Evolutionary conservation across 441 rosid genomes (phyloP).

Genomic region (Melastoma candidum): DNA sequence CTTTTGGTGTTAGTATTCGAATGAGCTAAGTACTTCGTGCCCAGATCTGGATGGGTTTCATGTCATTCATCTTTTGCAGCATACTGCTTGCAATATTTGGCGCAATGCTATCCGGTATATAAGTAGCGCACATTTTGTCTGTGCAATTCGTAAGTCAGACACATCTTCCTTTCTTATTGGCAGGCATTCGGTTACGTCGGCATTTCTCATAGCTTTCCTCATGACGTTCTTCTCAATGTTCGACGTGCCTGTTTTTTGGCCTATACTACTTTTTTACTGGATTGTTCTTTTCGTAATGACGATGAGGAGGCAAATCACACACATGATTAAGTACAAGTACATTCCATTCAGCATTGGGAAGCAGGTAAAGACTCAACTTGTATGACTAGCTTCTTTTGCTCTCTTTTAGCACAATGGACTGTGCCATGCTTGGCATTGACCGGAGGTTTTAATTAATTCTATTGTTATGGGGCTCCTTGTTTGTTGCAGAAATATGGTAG

Average conservation of each 20-base stretch:
- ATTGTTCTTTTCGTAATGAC: conserved; percentile 73
- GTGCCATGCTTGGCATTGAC: background rate
- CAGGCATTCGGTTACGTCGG: conserved; percentile 88
- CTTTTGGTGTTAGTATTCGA: too few relatives aligned
- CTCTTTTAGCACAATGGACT: background rate
- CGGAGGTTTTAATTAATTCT: background rate
- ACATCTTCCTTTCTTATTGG: conserved; percentile 10
- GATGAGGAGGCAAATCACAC: conserved; percentile 88
- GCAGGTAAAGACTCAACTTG: conserved; percentile 42
- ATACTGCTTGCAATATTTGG: too few relatives aligned
- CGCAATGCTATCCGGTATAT: background rate
- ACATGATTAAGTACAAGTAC: conserved; percentile 94
- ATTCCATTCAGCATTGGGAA: conserved; percentile 85
- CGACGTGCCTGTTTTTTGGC: conserved; percentile 97
- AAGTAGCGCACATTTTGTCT: background rate
- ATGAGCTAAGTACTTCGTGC: too few relatives aligned
- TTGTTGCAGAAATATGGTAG: conserved; percentile 54
- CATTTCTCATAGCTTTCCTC: conserved; percentile 67
- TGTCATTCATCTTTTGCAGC: too few relatives aligned
- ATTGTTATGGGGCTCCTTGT: background rate
- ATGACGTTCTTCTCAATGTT: conserved; percentile 83
- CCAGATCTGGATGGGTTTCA: too few relatives aligned
- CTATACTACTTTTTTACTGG: conserved; percentile 91
- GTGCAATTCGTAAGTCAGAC: background rate
- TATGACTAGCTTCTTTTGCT: background rate